Evolutionary conservation across 2,329 filamentous ascomycete species (phyloP), one percentile per base, ranked within the genome.

Genomic region (Sporothrix schenckii): DNA sequence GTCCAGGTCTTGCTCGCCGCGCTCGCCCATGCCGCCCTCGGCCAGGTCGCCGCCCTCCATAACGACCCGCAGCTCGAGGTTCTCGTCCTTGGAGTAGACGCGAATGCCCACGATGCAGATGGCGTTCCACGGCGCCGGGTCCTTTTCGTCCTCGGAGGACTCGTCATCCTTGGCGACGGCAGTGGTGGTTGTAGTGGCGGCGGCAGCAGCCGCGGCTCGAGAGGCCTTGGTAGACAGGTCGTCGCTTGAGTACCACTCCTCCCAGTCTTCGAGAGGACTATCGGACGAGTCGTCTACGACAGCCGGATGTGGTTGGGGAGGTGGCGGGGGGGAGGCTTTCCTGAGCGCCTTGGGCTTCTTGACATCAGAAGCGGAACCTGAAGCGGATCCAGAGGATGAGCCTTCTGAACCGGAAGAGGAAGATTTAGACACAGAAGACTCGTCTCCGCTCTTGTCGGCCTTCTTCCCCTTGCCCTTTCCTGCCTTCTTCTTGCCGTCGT

Each of bases 111-210:
- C 83, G 21, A 89, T 85, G 68, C 83, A 86, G 60, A 89, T 83
- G 4, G 88, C 87, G 75, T 89, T 89, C 88, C 88, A 90, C 1
- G 86, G 85, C 30, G 86, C 83, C 30, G 82, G 78, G 72, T 86
- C 83, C 65, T 84, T 85, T 70, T 88, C 86, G 73, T 87, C 85
- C 11, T 87, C 85, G 0, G 81, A 82, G 50, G 86, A 85, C 2
- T 81, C 79, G 7, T 81, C 79, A 6, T 81, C 80, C 10, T 80
- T 78, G 50, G 80, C 78, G 2, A 79, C 76, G 58, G 80, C 76
- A 0, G 63, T 9, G 3, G 61, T 14, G 82, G 79, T 76, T 54
- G 80, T 76, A 1, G 63, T 11, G 6, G 44, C 19, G 83, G 81
- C 4, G 83, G 81, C 4, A 1, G 72, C 44, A 4, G 63, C 50